Percentiles rank a stretch among this genome's conserved stretches.
These are phyloP conservation scores for Golubevia sp. DNA, from an alignment of 1,284 basidiomycete genomes.

Conservation along the genomic window DNA sequence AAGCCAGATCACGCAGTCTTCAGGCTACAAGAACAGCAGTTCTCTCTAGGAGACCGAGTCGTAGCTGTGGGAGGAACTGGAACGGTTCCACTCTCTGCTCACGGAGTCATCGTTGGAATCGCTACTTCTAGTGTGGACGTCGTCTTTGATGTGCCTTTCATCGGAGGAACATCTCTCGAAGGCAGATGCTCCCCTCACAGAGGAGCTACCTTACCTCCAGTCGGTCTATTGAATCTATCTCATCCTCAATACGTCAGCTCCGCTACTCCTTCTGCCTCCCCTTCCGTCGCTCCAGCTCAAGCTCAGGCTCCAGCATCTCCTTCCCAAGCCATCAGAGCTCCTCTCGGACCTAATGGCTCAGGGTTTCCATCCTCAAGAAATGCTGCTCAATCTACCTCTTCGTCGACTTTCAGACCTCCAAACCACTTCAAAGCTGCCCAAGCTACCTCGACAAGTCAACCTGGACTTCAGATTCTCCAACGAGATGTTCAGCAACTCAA, in stretches of 20 bases:
- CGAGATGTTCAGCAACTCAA: no score
- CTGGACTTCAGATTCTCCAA: no score
- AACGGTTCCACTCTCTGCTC: conserved; percentile 85
- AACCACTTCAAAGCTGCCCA: no score
- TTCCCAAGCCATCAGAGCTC: no score
- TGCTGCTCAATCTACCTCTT: no score
- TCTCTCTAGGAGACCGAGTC: conserved; percentile 90
- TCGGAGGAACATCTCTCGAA: conserved; percentile 85
- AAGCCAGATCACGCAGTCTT: conserved; percentile 90
- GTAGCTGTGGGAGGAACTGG: conserved; percentile 91
- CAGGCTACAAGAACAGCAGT: conserved; percentile 87
- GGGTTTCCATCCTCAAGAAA: no score
- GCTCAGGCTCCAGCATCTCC: no score
- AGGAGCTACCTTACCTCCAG: conserved; percentile 81
- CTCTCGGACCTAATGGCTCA: no score
- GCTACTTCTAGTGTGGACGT: conserved; percentile 82
- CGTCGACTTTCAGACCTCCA: no score
- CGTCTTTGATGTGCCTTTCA: conserved; percentile 94
- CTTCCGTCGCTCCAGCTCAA: no score
- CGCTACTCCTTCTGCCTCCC: no score
- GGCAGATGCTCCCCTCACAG: conserved; percentile 89
- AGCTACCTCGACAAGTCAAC: no score
- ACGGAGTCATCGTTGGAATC: conserved; percentile 91
- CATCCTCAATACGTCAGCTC: conserved; percentile 66
- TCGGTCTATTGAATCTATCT: conserved; percentile 81